phyloP scores from a whole-genome alignment of 352 stramenopile species.

The Elongisporangium prolatum region DNA sequence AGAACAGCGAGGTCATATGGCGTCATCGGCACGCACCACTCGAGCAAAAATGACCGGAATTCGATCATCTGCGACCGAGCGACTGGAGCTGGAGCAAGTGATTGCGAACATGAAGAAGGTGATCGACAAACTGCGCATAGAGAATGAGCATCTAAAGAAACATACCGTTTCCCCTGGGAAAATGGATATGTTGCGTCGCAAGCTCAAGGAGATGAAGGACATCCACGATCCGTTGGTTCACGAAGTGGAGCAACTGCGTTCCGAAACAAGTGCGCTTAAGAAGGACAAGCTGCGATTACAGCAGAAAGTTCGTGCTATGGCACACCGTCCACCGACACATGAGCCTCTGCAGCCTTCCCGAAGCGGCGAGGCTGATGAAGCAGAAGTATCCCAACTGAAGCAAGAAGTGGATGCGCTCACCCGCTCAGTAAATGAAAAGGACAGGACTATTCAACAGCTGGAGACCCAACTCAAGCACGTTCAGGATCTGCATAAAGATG shows the following conservation, averaged over 20 bases:
- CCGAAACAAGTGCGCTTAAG: constrained; percentile 33
- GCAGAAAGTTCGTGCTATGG: constrained; percentile 52
- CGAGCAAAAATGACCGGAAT: constrained; percentile 1
- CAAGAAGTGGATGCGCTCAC: background rate
- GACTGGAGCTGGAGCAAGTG: constrained; percentile 64
- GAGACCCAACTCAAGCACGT: background rate
- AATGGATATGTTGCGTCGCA: constrained; percentile 32
- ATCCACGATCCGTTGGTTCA: constrained; percentile 26
- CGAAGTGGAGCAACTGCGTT: constrained; percentile 35
- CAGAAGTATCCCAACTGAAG: background rate
- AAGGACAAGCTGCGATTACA: constrained; percentile 65
- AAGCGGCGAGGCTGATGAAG: background rate
- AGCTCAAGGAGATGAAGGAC: constrained; percentile 47
- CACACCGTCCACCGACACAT: constrained; percentile 5
- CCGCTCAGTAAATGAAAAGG: background rate
- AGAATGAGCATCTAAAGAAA: constrained; percentile 66
- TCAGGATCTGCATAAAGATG: constrained; percentile 5
- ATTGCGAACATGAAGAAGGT: constrained; percentile 82
- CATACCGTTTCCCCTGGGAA: constrained; percentile 32
- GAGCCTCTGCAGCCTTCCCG: background rate
- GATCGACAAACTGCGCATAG: constrained; percentile 67
- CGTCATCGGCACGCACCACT: background rate
- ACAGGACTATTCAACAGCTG: background rate
- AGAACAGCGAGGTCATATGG: background rate
- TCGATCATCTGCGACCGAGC: constrained; percentile 25